phyloP scores from a whole-genome alignment of 2,329 filamentous ascomycete genomes.

The Periconia digitata region DNA sequence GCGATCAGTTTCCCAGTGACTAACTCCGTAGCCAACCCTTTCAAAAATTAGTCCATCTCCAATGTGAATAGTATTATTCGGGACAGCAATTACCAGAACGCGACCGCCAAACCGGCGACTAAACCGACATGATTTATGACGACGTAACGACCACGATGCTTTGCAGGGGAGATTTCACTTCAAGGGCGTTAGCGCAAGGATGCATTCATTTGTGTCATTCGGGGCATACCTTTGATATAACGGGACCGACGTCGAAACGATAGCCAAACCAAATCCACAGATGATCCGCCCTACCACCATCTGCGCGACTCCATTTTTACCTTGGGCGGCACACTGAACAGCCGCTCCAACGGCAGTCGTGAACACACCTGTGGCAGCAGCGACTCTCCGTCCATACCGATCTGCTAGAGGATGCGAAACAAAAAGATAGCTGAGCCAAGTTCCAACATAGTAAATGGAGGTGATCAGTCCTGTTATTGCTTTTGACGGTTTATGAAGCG shows the following conservation, averaged over 20 bases:
- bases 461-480: conserved; percentile 56
- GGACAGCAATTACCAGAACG: conserved; percentile 64
- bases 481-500: conserved; percentile 50
- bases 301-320: conserved; percentile 47
- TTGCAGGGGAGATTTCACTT: conserved; percentile 59
- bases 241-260: conserved; percentile 60
- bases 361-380: conserved; percentile 52
- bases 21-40: conserved; percentile 60
- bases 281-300: conserved; percentile 57
- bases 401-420: conserved; percentile 57
- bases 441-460: conserved; percentile 60
- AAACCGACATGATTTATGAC: conserved; percentile 63
- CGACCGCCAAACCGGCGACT: conserved; percentile 55
- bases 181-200: background rate
- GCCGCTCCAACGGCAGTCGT: conserved; percentile 54
- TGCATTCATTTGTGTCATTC: too few species aligned
- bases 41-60: background rate
- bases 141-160: conserved; percentile 57
- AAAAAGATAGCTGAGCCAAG: conserved; percentile 58
- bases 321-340: conserved; percentile 50
- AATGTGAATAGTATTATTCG: conserved; percentile 9
- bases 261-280: conserved; percentile 56
- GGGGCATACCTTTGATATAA: conserved; percentile 57
- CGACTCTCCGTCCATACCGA: conserved; percentile 54
- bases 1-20: conserved; percentile 52